These are phyloP conservation scores for Cutaneotrichosporon mucoides DNA, from an alignment of 1,284 basidiomycete species.

Conservation along the genomic window DNA sequence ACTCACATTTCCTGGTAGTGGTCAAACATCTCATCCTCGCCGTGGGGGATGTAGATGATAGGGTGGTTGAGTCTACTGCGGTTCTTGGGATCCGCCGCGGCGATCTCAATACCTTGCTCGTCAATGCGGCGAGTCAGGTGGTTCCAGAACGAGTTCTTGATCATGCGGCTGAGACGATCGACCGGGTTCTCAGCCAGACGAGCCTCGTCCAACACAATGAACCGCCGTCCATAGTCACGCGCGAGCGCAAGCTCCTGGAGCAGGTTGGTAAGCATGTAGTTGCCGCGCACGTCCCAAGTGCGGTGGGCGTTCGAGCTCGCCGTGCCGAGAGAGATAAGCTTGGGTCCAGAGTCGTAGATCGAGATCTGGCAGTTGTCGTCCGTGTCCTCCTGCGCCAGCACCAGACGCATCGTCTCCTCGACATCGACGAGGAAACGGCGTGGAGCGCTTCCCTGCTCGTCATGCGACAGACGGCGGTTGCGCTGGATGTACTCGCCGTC, in stretches of 20 bases:
- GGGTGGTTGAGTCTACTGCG: constrained; percentile 78
- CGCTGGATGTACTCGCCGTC: constrained; percentile 68
- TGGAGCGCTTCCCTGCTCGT: constrained; percentile 51
- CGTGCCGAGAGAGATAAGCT: constrained; percentile 91
- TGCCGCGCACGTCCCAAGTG: constrained; percentile 90
- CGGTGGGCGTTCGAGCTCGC: constrained; percentile 97
- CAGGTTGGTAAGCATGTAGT: constrained; percentile 98
- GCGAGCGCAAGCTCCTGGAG: constrained; percentile 96
- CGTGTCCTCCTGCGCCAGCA: constrained; percentile 97
- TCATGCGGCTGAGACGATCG: constrained; percentile 94
- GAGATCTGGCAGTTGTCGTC: constrained; percentile 90
- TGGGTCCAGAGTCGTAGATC: constrained; percentile 93
- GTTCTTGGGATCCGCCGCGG: constrained; percentile 96
- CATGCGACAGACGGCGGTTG: constrained; percentile 75
- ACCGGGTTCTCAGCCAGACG: constrained; percentile 96
- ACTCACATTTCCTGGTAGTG: constrained; percentile 66
- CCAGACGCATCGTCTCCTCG: constrained; percentile 95
- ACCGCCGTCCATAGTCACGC: constrained; percentile 89
- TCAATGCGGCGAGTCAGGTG: constrained; percentile 94
- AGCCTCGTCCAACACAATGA: constrained; percentile 95
- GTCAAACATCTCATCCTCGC: constrained; percentile 86
- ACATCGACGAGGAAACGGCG: constrained; percentile 94
- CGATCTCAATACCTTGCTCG: constrained; percentile 92
- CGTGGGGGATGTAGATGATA: constrained; percentile 89
- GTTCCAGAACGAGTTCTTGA: constrained; percentile 97